A percentile compares a stretch with the other conserved stretches of the same genome.
Conservation (phyloP, 345 rosid species). For the Combretum micranthum region DNA sequence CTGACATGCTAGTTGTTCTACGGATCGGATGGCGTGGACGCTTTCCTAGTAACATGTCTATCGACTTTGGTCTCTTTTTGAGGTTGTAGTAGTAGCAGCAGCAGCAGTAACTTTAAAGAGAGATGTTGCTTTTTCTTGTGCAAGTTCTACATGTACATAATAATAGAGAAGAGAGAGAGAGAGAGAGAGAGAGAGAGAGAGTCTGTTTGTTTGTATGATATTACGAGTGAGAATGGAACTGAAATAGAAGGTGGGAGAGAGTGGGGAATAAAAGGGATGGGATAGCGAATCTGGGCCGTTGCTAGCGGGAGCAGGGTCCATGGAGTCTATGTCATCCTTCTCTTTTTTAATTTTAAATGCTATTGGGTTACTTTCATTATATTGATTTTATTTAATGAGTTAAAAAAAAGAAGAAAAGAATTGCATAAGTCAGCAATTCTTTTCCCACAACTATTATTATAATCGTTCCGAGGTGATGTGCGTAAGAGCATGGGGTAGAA, state of each 20-base stretch:
- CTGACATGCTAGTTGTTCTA: slow-evolving; percentile 71
- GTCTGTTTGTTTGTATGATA: no score
- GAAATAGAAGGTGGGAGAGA: slow-evolving; percentile 10
- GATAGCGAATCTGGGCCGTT: slow-evolving; percentile 45
- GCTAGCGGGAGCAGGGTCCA: slow-evolving; percentile 38
- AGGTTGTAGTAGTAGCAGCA: no score
- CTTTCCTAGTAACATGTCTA: slow-evolving; percentile 56
- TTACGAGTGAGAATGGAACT: neutral
- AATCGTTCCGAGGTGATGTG: no score
- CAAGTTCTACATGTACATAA: no score
- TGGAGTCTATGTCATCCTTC: slow-evolving; percentile 28
- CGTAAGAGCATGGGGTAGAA: no score
- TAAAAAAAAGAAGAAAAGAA: no score
- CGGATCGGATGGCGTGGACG: slow-evolving; percentile 53
- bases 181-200: slow-evolving; percentile 11
- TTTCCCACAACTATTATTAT: no score
- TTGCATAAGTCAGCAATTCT: no score
- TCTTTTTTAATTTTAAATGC: neutral
- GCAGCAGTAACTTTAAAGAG: slow-evolving; percentile 1
- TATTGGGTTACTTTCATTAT: neutral
- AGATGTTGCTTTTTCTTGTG: neutral
- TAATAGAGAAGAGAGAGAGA: slow-evolving; percentile 9
- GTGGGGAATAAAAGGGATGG: slow-evolving; percentile 1
- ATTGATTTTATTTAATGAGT: no score
- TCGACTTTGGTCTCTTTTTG: neutral